phyloP scores from a whole-genome alignment of 305 asterid genomes.

The Stenogyne calaminthoides region DNA sequence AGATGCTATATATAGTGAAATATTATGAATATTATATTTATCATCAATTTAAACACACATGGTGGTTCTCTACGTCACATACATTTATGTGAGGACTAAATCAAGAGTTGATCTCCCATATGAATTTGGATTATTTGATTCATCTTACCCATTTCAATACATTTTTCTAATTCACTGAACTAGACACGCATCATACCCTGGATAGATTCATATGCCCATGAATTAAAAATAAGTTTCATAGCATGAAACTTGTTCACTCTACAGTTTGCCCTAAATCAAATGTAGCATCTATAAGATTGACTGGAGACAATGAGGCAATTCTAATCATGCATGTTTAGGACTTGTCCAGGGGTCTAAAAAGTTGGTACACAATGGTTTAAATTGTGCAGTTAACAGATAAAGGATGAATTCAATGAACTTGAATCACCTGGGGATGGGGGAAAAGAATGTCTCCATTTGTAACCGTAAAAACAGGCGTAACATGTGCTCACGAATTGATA shows the following conservation, averaged over 20 bases:
- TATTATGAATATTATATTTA: not conserved
- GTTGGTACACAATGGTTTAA: not conserved
- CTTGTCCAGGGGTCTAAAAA: not conserved
- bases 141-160: too few species aligned
- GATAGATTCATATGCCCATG: too few species aligned
- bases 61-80: too few species aligned
- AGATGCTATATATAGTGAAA: not conserved
- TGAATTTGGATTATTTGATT: too few species aligned
- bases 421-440: constrained; percentile 3
- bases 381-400: not conserved
- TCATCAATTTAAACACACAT: too few species aligned
- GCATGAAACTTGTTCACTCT: too few species aligned
- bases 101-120: too few species aligned
- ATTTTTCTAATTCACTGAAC: too few species aligned
- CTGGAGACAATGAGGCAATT: not conserved
- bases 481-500: not conserved
- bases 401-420: not conserved
- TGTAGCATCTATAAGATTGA: not conserved
- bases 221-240: too few species aligned
- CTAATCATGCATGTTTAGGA: too few species aligned
- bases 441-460: constrained; percentile 7
- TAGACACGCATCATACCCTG: too few species aligned
- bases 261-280: too few species aligned
- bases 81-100: not conserved
- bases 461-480: not conserved